Conservation (phyloP, 2,329 filamentous ascomycete genomes). For the Penicillium brasilianum region DNA sequence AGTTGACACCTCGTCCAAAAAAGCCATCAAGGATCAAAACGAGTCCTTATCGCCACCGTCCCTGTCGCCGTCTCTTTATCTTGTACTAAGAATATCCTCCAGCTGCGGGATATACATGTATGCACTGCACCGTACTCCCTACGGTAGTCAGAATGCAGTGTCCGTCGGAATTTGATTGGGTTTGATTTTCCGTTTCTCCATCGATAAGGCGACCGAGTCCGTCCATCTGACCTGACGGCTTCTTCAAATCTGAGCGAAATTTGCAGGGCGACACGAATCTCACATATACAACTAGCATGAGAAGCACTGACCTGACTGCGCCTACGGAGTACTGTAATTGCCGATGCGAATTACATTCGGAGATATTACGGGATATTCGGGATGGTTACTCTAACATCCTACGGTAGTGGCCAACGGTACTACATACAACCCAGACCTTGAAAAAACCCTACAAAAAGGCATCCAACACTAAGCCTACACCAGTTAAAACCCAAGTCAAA, state of each 20-base stretch:
- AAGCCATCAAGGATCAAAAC: too few relatives aligned
- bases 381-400: not conserved
- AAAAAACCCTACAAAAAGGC: too few relatives aligned
- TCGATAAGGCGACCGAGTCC: constrained; percentile 1
- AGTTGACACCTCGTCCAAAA: too few relatives aligned
- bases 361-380: too few relatives aligned
- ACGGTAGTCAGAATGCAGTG: not conserved
- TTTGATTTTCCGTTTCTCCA: not conserved
- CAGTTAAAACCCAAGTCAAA: too few relatives aligned
- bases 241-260: not conserved
- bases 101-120: too few relatives aligned
- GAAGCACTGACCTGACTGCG: not conserved
- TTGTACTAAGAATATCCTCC: constrained; percentile 3
- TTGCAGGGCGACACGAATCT: not conserved
- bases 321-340: too few relatives aligned
- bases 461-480: too few relatives aligned
- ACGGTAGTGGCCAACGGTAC: too few relatives aligned
- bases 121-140: too few relatives aligned
- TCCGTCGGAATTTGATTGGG: not conserved
- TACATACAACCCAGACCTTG: too few relatives aligned
- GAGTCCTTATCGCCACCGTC: not conserved
- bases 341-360: too few relatives aligned
- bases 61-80: not conserved
- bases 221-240: not conserved
- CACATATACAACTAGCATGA: not conserved